Percentiles rank a stretch among this genome's conserved stretches.
These are phyloP conservation scores for Aegilops longissima DNA, from an alignment of 176 grass and related monocot genomes.

Conservation along the genomic window DNA sequence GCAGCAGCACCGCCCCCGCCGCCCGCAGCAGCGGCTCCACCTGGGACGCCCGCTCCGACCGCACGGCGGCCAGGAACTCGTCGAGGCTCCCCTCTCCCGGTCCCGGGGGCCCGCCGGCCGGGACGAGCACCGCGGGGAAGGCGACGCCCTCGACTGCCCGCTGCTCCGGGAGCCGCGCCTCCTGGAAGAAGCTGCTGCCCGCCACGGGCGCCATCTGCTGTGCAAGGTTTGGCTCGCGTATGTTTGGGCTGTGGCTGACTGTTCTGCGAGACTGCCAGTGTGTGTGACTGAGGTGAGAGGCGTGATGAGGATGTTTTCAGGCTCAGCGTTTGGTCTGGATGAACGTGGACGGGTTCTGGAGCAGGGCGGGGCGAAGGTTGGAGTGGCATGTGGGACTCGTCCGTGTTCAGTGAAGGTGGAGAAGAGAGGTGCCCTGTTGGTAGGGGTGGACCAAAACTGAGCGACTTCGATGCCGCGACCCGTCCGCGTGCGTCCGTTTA, in stretches of 20 bases:
- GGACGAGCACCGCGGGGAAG: slow-evolving; percentile 76
- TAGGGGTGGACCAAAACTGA: no score
- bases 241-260: background rate
- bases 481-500: no score
- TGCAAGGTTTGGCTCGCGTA: background rate
- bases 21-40: slow-evolving; percentile 66
- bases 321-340: background rate
- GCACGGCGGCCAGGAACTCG: slow-evolving; percentile 46
- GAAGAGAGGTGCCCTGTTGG: no score
- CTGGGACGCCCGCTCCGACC: slow-evolving; percentile 39
- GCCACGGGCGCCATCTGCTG: slow-evolving; percentile 25
- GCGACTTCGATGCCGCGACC: no score
- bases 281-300: background rate
- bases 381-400: background rate
- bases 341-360: slow-evolving; percentile 50
- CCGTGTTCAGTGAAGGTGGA: no score
- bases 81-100: background rate
- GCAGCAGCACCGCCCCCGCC: slow-evolving; percentile 75
- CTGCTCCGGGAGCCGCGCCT: slow-evolving; percentile 53
- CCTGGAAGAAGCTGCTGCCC: slow-evolving; percentile 49
- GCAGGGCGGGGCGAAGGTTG: background rate
- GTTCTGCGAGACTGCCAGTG: background rate
- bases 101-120: background rate
- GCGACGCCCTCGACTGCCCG: slow-evolving; percentile 56
- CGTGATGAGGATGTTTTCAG: slow-evolving; percentile 2